These are phyloP conservation scores for Russula sp. DNA, from an alignment of 768 basidiomycete genomes.

Conservation along the genomic window DNA sequence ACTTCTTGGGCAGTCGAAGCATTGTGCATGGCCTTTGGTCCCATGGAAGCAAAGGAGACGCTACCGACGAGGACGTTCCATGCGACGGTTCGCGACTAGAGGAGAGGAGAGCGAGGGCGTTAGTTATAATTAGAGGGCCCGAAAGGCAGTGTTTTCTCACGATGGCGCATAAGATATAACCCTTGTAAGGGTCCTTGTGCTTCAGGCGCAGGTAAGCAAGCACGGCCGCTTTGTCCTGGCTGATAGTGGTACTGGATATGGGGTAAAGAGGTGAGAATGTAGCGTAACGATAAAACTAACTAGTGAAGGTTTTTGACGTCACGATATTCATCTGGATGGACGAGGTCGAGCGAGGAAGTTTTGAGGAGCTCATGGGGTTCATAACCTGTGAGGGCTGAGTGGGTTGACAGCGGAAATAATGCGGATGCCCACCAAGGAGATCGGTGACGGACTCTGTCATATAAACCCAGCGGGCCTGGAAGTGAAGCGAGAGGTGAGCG, in stretches of 20 bases:
- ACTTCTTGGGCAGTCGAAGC: conserved; percentile 81
- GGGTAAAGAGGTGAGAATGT: not conserved
- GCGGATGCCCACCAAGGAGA: conserved; percentile 42
- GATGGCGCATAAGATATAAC: conserved; percentile 66
- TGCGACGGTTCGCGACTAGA: conserved; percentile 55
- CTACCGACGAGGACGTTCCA: conserved; percentile 71
- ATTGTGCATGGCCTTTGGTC: conserved; percentile 69
- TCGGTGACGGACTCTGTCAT: conserved; percentile 60
- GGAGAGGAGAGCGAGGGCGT: not conserved
- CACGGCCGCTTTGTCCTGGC: conserved; percentile 71
- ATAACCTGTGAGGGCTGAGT: conserved; percentile 42
- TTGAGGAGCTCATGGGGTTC: conserved; percentile 69
- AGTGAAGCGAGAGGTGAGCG: not conserved
- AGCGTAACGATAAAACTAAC: conserved; percentile 32
- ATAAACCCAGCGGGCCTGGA: conserved; percentile 59
- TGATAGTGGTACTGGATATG: conserved; percentile 58
- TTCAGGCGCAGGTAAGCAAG: conserved; percentile 71
- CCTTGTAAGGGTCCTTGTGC: conserved; percentile 73
- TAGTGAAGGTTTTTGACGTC: conserved; percentile 64
- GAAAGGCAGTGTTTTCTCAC: conserved; percentile 38
- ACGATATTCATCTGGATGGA: conserved; percentile 72
- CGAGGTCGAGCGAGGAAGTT: conserved; percentile 61
- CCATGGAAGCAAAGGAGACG: conserved; percentile 69
- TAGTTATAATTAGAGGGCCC: not conserved
- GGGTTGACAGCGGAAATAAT: not conserved